Conservation (phyloP, 345 rosid species). For the Luvunga scandens region DNA sequence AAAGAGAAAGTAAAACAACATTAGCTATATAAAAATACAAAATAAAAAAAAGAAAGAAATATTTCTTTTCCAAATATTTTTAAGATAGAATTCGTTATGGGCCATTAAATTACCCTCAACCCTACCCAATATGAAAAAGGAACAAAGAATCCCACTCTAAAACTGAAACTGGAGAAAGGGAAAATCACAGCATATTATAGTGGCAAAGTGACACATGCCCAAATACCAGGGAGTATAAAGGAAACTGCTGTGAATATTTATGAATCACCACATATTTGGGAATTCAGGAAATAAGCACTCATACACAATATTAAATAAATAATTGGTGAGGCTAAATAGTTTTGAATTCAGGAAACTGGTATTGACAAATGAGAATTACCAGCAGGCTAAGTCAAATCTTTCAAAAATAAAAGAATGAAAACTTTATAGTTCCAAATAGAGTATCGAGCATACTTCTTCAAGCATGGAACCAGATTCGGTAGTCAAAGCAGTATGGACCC, state of each 20-base stretch:
- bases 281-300: not conserved
- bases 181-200: not conserved
- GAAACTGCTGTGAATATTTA: not conserved
- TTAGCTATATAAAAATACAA: constrained; percentile 18
- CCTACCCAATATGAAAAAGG: not conserved
- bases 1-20: constrained; percentile 22
- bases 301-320: not conserved
- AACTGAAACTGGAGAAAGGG: not conserved
- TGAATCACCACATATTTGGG: not conserved
- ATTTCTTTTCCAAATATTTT: not conserved
- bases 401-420: not conserved
- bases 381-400: constrained; percentile 13
- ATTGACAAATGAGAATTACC: not conserved
- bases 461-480: constrained; percentile 96
- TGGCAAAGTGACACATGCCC: not conserved
- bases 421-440: not conserved
- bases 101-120: not conserved
- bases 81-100: not conserved
- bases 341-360: not conserved
- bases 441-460: constrained; percentile 62
- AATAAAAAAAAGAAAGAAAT: not conserved
- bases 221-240: not conserved
- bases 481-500: constrained; percentile 87
- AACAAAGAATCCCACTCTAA: not conserved
- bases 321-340: not conserved